phyloP scores from a whole-genome alignment of 2,329 filamentous ascomycete species.

The Acephala macrosclerotiorum region DNA sequence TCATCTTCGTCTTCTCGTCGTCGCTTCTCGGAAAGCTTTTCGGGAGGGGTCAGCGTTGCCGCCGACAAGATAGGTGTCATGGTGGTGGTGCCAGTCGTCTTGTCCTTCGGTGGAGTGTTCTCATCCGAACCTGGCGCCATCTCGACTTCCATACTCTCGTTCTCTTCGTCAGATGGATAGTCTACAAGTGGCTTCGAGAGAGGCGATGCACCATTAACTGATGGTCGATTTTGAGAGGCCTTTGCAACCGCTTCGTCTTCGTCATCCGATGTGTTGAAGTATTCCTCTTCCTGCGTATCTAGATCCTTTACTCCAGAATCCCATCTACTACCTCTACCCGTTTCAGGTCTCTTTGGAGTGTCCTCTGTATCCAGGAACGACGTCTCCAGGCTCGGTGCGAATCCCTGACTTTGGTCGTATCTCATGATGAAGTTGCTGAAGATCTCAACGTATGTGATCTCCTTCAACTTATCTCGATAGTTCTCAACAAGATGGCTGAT shows the following conservation, averaged over 20 bases:
- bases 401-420: conserved; percentile 81
- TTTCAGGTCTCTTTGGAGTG: conserved; percentile 49
- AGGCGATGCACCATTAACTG: conserved; percentile 68
- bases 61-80: conserved; percentile 33
- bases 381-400: conserved; percentile 67
- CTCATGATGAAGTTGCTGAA: conserved; percentile 79
- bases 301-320: conserved; percentile 77
- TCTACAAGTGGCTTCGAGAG: conserved; percentile 81
- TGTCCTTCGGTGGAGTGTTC: conserved; percentile 36
- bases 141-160: conserved; percentile 66
- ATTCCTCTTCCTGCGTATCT: conserved; percentile 88
- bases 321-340: conserved; percentile 67
- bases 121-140: conserved; percentile 41
- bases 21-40: conserved; percentile 87
- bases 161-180: conserved; percentile 92
- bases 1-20: conserved; percentile 93
- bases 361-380: conserved; percentile 75
- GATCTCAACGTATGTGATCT: conserved; percentile 83
- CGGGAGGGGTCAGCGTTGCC: conserved; percentile 62
- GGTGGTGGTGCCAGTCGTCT: conserved; percentile 26
- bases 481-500: conserved; percentile 85
- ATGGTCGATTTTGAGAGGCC: conserved; percentile 16
- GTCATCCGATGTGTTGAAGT: conserved; percentile 90
- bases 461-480: conserved; percentile 78
- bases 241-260: conserved; percentile 71